phyloP scores from a whole-genome alignment of 257 asterid genomes.

The Solanum chaucha region DNA sequence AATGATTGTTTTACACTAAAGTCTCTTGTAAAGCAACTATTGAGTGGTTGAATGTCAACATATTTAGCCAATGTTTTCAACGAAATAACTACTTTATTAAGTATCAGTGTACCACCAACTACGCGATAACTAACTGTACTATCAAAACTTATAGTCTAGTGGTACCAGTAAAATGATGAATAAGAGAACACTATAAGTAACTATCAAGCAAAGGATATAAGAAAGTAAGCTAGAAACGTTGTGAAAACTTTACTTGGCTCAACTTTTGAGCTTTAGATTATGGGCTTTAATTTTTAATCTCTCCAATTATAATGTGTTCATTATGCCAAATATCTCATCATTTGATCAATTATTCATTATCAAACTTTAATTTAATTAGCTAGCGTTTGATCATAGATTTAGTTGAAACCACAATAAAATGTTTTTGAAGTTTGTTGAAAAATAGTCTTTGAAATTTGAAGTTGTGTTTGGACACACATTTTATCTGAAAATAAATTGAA shows the following conservation, averaged over 20 bases:
- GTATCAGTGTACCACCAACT: neutral
- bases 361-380: neutral
- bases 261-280: neutral
- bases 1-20: neutral
- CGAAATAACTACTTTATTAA: neutral
- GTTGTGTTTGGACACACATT: neutral
- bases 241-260: neutral
- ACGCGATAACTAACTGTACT: neutral
- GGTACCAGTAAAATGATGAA: neutral
- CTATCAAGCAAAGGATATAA: neutral
- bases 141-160: neutral
- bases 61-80: neutral
- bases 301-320: neutral
- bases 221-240: neutral
- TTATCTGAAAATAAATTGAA: neutral
- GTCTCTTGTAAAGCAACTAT: neutral
- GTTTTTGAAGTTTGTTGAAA: neutral
- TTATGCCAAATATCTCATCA: neutral
- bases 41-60: neutral
- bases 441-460: neutral
- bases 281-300: neutral
- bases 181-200: neutral
- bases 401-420: neutral
- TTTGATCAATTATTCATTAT: neutral
- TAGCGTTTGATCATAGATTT: neutral